A percentile compares a stretch with the other conserved stretches of the same genome.
phyloP scores from a whole-genome alignment of 495 filamentous ascomycete species.

The Friedmanniomyces endolithicus region DNA sequence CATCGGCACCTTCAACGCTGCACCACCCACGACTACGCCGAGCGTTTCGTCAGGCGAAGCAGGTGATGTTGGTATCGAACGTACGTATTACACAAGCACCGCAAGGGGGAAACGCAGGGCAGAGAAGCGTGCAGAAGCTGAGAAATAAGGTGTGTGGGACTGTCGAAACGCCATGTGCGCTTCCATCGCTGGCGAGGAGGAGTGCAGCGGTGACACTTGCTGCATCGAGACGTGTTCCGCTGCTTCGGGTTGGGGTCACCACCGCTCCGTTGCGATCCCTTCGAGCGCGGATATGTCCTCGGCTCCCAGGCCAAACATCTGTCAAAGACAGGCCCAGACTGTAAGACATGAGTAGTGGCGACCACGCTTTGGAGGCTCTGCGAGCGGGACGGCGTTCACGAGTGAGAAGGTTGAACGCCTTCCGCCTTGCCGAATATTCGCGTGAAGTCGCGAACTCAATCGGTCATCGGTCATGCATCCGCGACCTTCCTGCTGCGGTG shows the following conservation, averaged over 20 bases:
- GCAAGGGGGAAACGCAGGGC: neutral
- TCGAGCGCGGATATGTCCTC: neutral
- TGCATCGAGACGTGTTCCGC: neutral
- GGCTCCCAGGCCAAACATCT: too few relatives aligned
- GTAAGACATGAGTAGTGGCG: neutral
- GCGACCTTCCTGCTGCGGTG: neutral
- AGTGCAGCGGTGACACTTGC: neutral
- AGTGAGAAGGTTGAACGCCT: neutral
- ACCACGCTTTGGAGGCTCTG: neutral
- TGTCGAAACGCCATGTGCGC: constrained; percentile 4
- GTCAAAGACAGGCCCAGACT: neutral
- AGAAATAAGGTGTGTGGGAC: neutral
- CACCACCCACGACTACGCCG: too few relatives aligned
- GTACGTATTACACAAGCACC: neutral
- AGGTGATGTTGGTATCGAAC: too few relatives aligned
- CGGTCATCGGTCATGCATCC: neutral
- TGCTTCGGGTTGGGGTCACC: neutral
- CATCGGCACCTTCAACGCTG: too few relatives aligned
- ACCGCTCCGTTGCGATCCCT: too few relatives aligned
- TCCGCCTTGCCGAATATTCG: neutral
- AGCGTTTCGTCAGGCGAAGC: too few relatives aligned
- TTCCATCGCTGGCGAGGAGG: too few relatives aligned
- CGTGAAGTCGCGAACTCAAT: neutral
- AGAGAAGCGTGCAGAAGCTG: neutral
- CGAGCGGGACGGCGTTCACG: neutral